These are phyloP conservation scores for Pseudopyrenochaeta lycopersici DNA, from an alignment of 2,329 filamentous ascomycete genomes.

Conservation along the genomic window DNA sequence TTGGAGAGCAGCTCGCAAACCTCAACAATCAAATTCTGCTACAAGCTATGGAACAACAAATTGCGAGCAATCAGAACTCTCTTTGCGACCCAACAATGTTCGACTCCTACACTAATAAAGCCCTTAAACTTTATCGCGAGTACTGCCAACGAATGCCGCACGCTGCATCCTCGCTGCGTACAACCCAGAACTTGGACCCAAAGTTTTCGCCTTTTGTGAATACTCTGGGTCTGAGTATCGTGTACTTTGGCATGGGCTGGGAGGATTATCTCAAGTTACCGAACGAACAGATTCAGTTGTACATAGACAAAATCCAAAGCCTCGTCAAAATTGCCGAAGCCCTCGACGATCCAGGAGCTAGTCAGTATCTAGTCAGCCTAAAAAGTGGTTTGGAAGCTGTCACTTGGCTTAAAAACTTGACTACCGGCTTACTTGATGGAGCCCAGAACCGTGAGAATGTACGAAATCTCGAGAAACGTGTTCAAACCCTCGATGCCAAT, in stretches of 20 bases:
- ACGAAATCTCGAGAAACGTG: slow-evolving; percentile 31
- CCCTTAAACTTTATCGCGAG: slow-evolving; percentile 28
- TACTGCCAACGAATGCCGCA: slow-evolving; percentile 38
- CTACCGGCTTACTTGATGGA: slow-evolving; percentile 17
- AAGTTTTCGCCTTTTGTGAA: slow-evolving; percentile 38
- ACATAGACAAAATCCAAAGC: slow-evolving; percentile 22
- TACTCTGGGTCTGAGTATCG: slow-evolving; percentile 34
- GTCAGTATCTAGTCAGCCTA: slow-evolving; percentile 16
- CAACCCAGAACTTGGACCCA: slow-evolving; percentile 25
- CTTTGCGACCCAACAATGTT: slow-evolving; percentile 32
- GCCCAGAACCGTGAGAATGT: slow-evolving; percentile 32
- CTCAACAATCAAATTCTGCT: slow-evolving; percentile 32
- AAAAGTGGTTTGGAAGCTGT: slow-evolving; percentile 22
- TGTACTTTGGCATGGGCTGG: slow-evolving; percentile 37
- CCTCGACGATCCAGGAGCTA: slow-evolving; percentile 2
- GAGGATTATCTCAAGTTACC: slow-evolving; percentile 39
- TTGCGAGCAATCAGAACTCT: slow-evolving; percentile 14
- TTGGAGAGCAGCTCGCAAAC: slow-evolving; percentile 26
- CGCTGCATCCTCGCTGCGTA: slow-evolving; percentile 30
- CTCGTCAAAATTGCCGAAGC: slow-evolving; percentile 16
- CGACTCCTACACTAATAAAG: slow-evolving; percentile 29
- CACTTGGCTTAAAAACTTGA: slow-evolving; percentile 17
- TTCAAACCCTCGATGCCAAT: slow-evolving; percentile 25
- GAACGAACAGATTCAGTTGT: slow-evolving; percentile 30
- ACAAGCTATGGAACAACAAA: slow-evolving; percentile 24